phyloP scores from a whole-genome alignment of 192 early-diverging fungal species.

The Backusella psychrophila region DNA sequence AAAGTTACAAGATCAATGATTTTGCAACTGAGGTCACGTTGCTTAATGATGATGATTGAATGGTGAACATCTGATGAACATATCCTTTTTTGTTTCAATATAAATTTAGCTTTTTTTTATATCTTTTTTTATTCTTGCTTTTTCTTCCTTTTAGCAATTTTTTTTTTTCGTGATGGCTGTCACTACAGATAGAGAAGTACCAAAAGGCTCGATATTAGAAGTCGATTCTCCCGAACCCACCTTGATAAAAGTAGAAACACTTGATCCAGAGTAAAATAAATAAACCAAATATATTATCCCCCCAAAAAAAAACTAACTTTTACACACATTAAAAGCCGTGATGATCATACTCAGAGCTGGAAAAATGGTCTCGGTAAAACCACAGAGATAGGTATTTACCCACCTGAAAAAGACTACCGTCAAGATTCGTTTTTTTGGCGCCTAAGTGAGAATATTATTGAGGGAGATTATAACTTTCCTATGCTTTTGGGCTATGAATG shows the following conservation, averaged over 20 bases:
- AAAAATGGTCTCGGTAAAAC: constrained; percentile 68
- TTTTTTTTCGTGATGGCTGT: constrained; percentile 3
- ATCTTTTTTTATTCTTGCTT: background rate
- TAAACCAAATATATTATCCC: background rate
- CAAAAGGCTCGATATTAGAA: constrained; percentile 25
- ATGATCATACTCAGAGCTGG: constrained; percentile 41
- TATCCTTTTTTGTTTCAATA: constrained; percentile 5
- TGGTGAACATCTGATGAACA: background rate
- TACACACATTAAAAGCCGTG: constrained; percentile 9
- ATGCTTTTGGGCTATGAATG: constrained; percentile 62
- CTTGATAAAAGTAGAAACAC: constrained; percentile 10
- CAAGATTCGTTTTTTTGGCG: constrained; percentile 60
- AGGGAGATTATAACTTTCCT: constrained; percentile 40
- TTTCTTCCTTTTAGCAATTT: background rate
- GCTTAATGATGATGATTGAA: background rate
- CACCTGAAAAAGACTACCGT: constrained; percentile 37
- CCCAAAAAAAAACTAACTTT: background rate
- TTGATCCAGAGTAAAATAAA: constrained; percentile 20
- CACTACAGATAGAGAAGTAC: background rate
- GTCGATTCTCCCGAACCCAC: constrained; percentile 31
- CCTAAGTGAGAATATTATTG: constrained; percentile 30
- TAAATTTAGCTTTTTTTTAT: background rate
- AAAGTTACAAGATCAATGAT: background rate
- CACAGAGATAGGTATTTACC: constrained; percentile 54
- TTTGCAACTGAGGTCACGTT: background rate